Base-by-base conservation (phyloP, 176 grass and related monocot species). In the Rhynchospora breviuscula region DNA sequence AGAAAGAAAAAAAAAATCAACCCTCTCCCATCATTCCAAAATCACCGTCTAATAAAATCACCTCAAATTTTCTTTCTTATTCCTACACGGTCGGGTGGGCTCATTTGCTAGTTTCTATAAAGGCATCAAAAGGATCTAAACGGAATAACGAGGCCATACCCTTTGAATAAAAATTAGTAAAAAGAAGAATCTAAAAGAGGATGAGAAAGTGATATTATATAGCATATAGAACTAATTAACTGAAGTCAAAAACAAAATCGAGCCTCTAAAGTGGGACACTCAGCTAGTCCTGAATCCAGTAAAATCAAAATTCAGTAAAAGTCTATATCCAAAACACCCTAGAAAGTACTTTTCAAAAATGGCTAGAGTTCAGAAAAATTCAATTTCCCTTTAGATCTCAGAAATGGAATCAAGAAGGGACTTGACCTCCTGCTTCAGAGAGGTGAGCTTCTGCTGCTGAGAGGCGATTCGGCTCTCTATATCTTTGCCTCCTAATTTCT, bases 401-500 rank as follows among this genome's bases (percentile, higher is more conserved):
- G 87, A 89, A 54, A 99, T 83, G 66, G 90, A 84, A 59, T 99
- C 97, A 45, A 93, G 63, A 79, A 99, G 93, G 47, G 82, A 89
- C 65, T 99, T 93, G 0, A 95, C 77, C 54, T 99, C 97, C 84
- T 93, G 89, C 62, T 91, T 89, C 81, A 99, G 56, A 19, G 87
- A 73, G 59, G 86, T 63, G 73, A 96, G 83, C 88, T 95, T 96
- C 88, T 92, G 97, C 83, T 92, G 89, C 85, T 95, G 97, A 29
- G 87, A 40, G 54, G 85, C 91, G 86, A 99, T 91, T 70, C 89
- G 87, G 80, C 93, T 95, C 60, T 95, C 97, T 51, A 93, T 56
- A 3, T 99, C 97, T 88, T 92, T 91, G 12, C 93, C 89, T 3
- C 93, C 86, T n/a, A 87, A 61, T 86, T 99, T 99, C 88, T 93